Percentiles rank a stretch among this genome's conserved stretches.
phyloP scores from a whole-genome alignment of 2,329 filamentous ascomycete species.

The Periconia sp. region DNA sequence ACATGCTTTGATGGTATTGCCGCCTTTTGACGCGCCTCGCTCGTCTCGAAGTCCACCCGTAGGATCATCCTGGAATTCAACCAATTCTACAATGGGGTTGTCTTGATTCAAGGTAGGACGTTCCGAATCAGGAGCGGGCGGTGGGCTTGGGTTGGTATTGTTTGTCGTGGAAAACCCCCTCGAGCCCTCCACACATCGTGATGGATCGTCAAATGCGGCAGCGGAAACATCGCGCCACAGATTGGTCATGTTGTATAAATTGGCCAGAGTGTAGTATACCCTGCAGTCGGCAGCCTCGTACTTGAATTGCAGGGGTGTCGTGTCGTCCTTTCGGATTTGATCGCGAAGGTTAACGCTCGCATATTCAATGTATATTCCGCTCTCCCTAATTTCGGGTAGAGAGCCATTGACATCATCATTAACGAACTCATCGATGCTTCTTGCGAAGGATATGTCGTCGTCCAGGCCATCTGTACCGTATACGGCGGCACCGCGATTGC shows the following conservation, averaged over 20 bases:
- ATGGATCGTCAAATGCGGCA: slow-evolving; percentile 38
- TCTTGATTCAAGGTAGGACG: slow-evolving; percentile 3
- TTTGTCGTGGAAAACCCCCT: slow-evolving; percentile 25
- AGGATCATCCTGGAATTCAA: slow-evolving; percentile 11
- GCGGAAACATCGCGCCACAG: slow-evolving; percentile 44
- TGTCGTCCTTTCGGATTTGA: slow-evolving; percentile 40
- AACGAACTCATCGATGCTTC: slow-evolving; percentile 5
- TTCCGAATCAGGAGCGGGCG: not conserved
- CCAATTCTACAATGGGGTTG: slow-evolving; percentile 9
- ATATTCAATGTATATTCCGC: slow-evolving; percentile 31
- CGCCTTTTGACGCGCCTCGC: not conserved
- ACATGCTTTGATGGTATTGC: slow-evolving; percentile 1
- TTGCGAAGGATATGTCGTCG: slow-evolving; percentile 29
- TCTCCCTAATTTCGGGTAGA: slow-evolving; percentile 7
- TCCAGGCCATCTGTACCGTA: slow-evolving; percentile 39
- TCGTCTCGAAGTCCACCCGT: slow-evolving; percentile 7
- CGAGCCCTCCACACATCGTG: slow-evolving; percentile 41
- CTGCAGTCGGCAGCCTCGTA: slow-evolving; percentile 49
- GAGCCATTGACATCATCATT: slow-evolving; percentile 3
- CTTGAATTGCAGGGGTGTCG: slow-evolving; percentile 44
- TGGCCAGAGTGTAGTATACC: slow-evolving; percentile 45
- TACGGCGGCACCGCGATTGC: slow-evolving; percentile 60
- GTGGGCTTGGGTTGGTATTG: slow-evolving; percentile 4
- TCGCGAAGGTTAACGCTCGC: slow-evolving; percentile 46
- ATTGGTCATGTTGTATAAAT: slow-evolving; percentile 43